Base-by-base conservation (phyloP, 108 stramenopile genomes). In the Nannochloropsis salina region DNA sequence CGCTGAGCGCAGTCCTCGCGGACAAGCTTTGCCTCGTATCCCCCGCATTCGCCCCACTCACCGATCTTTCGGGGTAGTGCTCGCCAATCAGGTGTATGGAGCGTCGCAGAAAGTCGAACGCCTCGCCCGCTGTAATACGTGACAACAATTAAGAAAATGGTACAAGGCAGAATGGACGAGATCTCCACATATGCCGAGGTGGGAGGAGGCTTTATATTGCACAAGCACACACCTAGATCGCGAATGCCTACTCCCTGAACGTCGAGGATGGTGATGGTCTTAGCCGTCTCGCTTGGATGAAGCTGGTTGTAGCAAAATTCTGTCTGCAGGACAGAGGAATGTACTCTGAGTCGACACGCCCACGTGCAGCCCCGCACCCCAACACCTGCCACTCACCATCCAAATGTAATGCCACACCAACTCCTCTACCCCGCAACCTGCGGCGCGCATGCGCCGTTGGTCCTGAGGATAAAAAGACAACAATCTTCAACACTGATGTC, bases 11-110 rank as follows among this genome's bases (percentile, higher is more conserved):
- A 31, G 31, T 31, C 31, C 31, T 31, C 31, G 31, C 31, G 31
- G 31, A 31, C 31, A 31, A 31, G 31, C 31, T 31, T 6, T 74
- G 61, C 61, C 4, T 74, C 61, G 20, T 2, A 15, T 74, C n/a
- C 61, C n/a, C 6, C 61, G 2, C 61, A 74, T n/a, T 15, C 61
- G n/a, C 61, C 61, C 20, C 61, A 74, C 61, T 42, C 21, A 20
- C n/a, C 9, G 74, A 40, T 8, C 86, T 31, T n/a, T 86, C 86
- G 44, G 86, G 86, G 83, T 86, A 86, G 74, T 86, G 86, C 44
- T 83, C 61, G 47, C 79, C 44, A 74, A 74, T 74, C 3, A 74
- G 61, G n/a, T 74, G 61, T 4, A 74, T 74, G n/a, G 61, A 74
- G 20, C 61, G 61, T n/a, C 61, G 61, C 61, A 74, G n/a, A n/a